A percentile compares a stretch with the other conserved stretches of the same genome.
Evolutionary conservation across 176 grass and related monocot genomes (phyloP).

Genomic region (Musa troglodytarum): DNA sequence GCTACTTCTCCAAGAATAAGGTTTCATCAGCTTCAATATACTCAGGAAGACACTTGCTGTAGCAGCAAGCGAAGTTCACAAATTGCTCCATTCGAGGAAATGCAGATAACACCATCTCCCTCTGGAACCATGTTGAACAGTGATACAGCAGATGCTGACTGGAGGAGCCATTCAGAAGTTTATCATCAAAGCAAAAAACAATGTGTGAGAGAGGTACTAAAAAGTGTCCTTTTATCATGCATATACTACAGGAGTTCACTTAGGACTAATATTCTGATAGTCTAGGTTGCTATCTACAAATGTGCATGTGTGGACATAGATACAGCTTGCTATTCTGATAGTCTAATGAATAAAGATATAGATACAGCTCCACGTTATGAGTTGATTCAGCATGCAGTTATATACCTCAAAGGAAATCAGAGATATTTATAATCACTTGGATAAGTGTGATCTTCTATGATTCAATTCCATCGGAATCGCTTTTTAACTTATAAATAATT

Average conservation of each 20-base stretch:
- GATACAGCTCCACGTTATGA: too few species aligned
- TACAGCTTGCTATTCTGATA: too few species aligned
- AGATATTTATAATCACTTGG: background rate
- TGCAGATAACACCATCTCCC: background rate
- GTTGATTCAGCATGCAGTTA: background rate
- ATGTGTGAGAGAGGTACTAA: slow-evolving; percentile 2
- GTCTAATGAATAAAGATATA: too few species aligned
- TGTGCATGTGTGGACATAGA: background rate
- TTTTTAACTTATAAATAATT: background rate
- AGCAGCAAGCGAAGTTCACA: slow-evolving; percentile 1
- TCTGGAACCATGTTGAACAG: background rate
- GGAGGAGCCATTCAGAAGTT: background rate
- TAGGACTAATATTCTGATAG: background rate
- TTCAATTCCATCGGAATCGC: background rate
- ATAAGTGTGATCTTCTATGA: background rate
- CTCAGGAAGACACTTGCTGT: background rate
- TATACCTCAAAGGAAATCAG: background rate
- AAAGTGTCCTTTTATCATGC: background rate
- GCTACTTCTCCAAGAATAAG: background rate
- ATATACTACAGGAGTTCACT: background rate
- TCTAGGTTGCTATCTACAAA: background rate
- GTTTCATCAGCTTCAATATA: background rate
- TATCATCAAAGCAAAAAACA: background rate
- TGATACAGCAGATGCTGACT: background rate
- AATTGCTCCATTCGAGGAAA: background rate